Conservation (phyloP, 768 basidiomycete species). For the Hemileccinum impolitum region DNA sequence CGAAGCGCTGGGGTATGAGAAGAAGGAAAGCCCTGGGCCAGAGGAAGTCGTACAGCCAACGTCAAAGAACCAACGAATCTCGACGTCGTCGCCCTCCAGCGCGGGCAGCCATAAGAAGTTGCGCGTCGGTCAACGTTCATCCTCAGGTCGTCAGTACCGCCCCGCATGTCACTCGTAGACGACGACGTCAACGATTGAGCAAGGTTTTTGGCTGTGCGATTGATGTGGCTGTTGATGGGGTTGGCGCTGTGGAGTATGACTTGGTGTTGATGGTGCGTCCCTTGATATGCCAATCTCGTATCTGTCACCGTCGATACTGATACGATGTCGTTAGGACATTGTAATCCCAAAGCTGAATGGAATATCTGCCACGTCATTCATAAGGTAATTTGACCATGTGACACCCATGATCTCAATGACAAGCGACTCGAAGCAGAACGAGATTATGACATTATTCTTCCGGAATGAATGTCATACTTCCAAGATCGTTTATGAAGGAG, state of each 20-base stretch:
- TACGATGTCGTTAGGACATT: slow-evolving; percentile 62
- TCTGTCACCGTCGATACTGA: neutral
- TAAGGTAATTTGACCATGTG: slow-evolving; percentile 91
- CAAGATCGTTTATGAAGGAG: too few relatives aligned
- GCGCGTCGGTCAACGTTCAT: slow-evolving; percentile 75
- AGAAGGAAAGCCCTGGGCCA: slow-evolving; percentile 26
- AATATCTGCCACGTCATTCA: slow-evolving; percentile 86
- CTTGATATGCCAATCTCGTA: too few relatives aligned
- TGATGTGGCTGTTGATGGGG: slow-evolving; percentile 92
- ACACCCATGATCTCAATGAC: too few relatives aligned
- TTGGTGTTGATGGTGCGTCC: slow-evolving; percentile 87
- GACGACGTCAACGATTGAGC: slow-evolving; percentile 86
- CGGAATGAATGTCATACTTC: too few relatives aligned
- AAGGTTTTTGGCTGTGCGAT: slow-evolving; percentile 94
- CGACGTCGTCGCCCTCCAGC: slow-evolving; percentile 11
- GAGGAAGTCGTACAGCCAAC: slow-evolving; percentile 43
- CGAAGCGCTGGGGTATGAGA: slow-evolving; percentile 24
- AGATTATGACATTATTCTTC: too few relatives aligned
- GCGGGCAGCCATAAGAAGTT: slow-evolving; percentile 40
- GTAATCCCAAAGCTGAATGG: slow-evolving; percentile 91
- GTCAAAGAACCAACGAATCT: slow-evolving; percentile 20
- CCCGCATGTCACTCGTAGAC: slow-evolving; percentile 89
- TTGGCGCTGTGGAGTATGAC: slow-evolving; percentile 93
- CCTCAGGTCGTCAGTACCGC: slow-evolving; percentile 89
- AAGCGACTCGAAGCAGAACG: too few relatives aligned